These are phyloP conservation scores for Spinacia oleracea DNA, from an alignment of 179 eudicot genomes.

Conservation along the genomic window DNA sequence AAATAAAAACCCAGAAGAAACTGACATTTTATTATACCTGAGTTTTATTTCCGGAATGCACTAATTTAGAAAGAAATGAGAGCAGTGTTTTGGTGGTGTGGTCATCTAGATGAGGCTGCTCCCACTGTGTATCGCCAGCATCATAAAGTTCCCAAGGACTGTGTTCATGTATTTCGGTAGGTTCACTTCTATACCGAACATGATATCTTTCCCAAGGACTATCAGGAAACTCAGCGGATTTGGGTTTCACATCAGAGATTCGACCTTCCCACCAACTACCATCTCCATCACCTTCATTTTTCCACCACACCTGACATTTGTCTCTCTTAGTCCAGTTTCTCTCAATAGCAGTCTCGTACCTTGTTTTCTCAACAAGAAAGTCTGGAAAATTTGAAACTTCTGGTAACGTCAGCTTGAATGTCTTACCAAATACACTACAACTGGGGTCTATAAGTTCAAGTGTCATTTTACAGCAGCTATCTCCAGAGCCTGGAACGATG, in stretches of 20 bases:
- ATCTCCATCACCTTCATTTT: slow-evolving; percentile 64
- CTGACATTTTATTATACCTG: slow-evolving; percentile 42
- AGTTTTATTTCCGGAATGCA: slow-evolving; percentile 51
- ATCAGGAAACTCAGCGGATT: slow-evolving; percentile 75
- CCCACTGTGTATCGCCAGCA: slow-evolving; percentile 64
- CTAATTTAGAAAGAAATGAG: slow-evolving; percentile 51
- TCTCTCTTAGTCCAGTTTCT: slow-evolving; percentile 78
- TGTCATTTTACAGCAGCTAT: slow-evolving; percentile 86
- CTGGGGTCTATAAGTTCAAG: slow-evolving; percentile 61
- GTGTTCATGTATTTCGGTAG: slow-evolving; percentile 57
- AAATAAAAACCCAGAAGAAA: neutral
- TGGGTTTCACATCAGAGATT: slow-evolving; percentile 56
- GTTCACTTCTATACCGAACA: slow-evolving; percentile 73
- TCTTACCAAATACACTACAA: slow-evolving; percentile 58
- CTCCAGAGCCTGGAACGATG: slow-evolving; percentile 79
- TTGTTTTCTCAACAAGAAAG: slow-evolving; percentile 77
- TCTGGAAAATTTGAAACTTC: slow-evolving; percentile 75
- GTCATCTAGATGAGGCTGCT: slow-evolving; percentile 73
- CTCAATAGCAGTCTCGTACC: slow-evolving; percentile 69
- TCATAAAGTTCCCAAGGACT: slow-evolving; percentile 97
- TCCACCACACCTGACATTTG: slow-evolving; percentile 98
- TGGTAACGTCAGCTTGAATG: slow-evolving; percentile 71
- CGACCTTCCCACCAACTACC: slow-evolving; percentile 98
- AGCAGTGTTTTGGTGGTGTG: slow-evolving; percentile 50
- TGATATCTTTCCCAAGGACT: slow-evolving; percentile 91